Percentiles rank a stretch among this genome's conserved stretches.
phyloP scores from a whole-genome alignment of 2,329 filamentous ascomycete genomes.

The Verticillium nubilum region DNA sequence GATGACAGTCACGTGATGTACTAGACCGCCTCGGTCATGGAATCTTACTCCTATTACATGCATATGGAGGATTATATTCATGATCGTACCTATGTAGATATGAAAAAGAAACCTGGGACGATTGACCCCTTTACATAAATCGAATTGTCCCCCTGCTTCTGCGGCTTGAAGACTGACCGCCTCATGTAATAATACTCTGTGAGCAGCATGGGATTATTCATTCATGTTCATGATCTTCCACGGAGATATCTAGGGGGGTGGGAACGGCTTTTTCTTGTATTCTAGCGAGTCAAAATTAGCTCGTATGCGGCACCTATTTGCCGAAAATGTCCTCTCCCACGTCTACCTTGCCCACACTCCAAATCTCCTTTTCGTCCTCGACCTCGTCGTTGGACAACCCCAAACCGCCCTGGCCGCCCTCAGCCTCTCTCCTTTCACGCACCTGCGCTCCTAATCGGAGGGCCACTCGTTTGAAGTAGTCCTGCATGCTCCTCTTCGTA shows the following conservation, averaged over 20 bases:
- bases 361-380: conserved; percentile 93
- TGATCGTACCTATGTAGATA: background rate
- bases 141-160: too few relatives aligned
- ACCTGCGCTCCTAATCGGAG: conserved; percentile 80
- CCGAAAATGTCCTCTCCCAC: conserved; percentile 56
- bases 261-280: background rate
- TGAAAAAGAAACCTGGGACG: background rate
- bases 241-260: too few relatives aligned
- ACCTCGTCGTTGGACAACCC: conserved; percentile 85
- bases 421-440: conserved; percentile 82
- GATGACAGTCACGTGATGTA: conserved; percentile 5
- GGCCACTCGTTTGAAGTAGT: conserved; percentile 95
- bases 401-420: conserved; percentile 80
- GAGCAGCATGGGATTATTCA: too few relatives aligned
- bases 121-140: background rate
- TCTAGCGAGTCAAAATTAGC: background rate
- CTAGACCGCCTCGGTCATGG: background rate
- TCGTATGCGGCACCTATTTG: conserved; percentile 14
- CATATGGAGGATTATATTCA: background rate
- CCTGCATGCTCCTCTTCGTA: conserved; percentile 83
- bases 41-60: background rate
- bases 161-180: too few relatives aligned
- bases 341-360: conserved; percentile 90
- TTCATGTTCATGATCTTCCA: background rate
- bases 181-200: too few relatives aligned